Evolutionary conservation across 176 grass and related monocot genomes (phyloP).

Genomic region (Leersia perrieri): DNA sequence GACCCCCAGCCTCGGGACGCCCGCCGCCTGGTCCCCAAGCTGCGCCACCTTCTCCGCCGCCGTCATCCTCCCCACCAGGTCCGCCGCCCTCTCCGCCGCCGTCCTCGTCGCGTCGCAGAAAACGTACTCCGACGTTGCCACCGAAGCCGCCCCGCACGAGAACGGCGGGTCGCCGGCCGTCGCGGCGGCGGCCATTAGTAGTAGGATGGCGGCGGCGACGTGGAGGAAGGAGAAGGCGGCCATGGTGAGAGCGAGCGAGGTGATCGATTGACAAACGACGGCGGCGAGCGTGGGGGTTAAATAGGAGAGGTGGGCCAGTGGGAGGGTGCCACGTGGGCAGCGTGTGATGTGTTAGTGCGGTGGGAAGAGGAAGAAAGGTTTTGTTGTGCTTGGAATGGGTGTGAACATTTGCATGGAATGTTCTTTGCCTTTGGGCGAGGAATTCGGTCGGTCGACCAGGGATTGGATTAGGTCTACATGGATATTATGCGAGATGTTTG

Average conservation of each 20-base stretch:
- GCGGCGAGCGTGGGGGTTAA: neutral
- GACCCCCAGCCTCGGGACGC: constrained; percentile 50
- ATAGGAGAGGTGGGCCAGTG: neutral
- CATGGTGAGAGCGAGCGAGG: too few species aligned
- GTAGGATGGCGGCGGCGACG: too few species aligned
- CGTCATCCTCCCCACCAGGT: constrained; percentile 59
- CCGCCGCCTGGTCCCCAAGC: constrained; percentile 45
- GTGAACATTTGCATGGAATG: neutral
- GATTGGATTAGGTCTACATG: neutral
- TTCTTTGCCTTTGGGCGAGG: neutral
- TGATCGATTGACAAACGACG: too few species aligned
- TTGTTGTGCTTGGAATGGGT: neutral
- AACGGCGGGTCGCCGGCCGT: neutral
- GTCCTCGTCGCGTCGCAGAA: constrained; percentile 48
- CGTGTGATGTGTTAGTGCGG: neutral
- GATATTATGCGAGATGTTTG: constrained; percentile 3
- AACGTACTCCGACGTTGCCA: neutral
- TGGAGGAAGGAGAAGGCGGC: neutral
- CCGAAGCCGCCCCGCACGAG: neutral
- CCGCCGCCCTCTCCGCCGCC: constrained; percentile 34
- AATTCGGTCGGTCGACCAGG: neutral
- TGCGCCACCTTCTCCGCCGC: constrained; percentile 51
- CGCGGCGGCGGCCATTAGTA: too few species aligned
- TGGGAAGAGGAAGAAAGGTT: neutral
- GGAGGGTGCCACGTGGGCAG: neutral